phyloP scores from a whole-genome alignment of 306 rosid species.

The Mucuna pruriens region DNA sequence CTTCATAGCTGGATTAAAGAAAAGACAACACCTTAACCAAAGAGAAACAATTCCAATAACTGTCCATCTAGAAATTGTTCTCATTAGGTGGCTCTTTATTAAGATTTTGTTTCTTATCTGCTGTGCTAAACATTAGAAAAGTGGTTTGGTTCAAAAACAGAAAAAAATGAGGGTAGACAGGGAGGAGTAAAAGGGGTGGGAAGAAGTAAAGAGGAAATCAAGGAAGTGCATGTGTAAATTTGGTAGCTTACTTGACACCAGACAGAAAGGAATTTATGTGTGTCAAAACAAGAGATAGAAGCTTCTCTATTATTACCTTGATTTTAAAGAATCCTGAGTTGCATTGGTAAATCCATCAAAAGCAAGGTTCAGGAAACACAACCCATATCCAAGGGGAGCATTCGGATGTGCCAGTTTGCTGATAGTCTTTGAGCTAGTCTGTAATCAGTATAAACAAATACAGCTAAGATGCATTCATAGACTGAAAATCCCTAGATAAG shows the following conservation, averaged over 20 bases:
- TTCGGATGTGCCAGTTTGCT: conserved; percentile 94
- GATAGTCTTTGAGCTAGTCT: conserved; percentile 95
- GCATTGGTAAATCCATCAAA: conserved; percentile 99
- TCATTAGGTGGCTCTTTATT: background rate
- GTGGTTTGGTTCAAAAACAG: background rate
- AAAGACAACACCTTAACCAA: conserved; percentile 22
- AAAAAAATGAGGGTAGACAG: background rate
- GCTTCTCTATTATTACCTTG: conserved; percentile 56
- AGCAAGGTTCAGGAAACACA: conserved; percentile 92
- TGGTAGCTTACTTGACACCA: conserved; percentile 17
- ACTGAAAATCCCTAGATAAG: conserved; percentile 15
- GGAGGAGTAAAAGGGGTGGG: background rate
- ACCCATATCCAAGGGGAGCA: conserved; percentile 96
- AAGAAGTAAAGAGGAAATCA: background rate
- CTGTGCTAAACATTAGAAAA: background rate
- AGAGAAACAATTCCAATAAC: conserved; percentile 19
- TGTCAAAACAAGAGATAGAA: conserved; percentile 9
- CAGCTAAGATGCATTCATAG: conserved; percentile 24
- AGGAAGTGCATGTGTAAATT: background rate
- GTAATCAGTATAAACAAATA: conserved; percentile 43
- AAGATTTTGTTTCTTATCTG: conserved; percentile 3
- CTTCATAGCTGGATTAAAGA: conserved; percentile 26
- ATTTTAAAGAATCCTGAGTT: conserved; percentile 91
- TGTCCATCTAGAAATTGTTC: background rate
- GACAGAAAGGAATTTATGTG: background rate